These are phyloP conservation scores for Ceratocystis ficicola DNA, from an alignment of 2,329 filamentous ascomycete genomes.

Conservation along the genomic window DNA sequence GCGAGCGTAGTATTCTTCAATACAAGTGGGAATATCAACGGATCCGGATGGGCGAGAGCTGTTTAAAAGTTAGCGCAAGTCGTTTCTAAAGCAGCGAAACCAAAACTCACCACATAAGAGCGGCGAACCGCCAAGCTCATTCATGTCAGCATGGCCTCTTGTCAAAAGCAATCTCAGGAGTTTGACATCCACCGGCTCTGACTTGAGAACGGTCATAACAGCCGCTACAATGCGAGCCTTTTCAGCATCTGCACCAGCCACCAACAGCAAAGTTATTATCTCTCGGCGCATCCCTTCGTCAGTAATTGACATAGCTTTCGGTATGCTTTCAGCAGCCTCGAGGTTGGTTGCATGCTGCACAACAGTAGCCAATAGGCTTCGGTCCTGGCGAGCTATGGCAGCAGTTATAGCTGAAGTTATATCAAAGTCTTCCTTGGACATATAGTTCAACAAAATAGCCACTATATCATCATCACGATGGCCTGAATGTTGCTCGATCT, in stretches of 20 bases:
- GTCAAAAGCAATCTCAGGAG: constrained; percentile 39
- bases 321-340: constrained; percentile 38
- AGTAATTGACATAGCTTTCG: constrained; percentile 36
- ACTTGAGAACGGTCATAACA: constrained; percentile 34
- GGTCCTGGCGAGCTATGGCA: constrained; percentile 39
- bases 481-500: constrained; percentile 38
- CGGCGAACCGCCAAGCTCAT: constrained; percentile 36
- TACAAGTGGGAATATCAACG: constrained; percentile 38
- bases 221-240: constrained; percentile 34
- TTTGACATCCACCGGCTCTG: constrained; percentile 39
- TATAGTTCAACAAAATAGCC: constrained; percentile 39
- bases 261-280: constrained; percentile 38
- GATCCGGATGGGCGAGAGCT: constrained; percentile 36
- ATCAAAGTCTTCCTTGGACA: constrained; percentile 44
- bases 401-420: constrained; percentile 39
- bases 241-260: constrained; percentile 35
- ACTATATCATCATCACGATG: constrained; percentile 42
- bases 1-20: constrained; percentile 37
- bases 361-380: constrained; percentile 35
- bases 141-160: constrained; percentile 42
- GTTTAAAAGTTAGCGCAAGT: constrained; percentile 24
- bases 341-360: constrained; percentile 37
- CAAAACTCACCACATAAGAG: constrained; percentile 30
- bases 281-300: constrained; percentile 35
- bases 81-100: not conserved